phyloP scores from a whole-genome alignment of 768 basidiomycete genomes.

The Cyclocybe aegerita region DNA sequence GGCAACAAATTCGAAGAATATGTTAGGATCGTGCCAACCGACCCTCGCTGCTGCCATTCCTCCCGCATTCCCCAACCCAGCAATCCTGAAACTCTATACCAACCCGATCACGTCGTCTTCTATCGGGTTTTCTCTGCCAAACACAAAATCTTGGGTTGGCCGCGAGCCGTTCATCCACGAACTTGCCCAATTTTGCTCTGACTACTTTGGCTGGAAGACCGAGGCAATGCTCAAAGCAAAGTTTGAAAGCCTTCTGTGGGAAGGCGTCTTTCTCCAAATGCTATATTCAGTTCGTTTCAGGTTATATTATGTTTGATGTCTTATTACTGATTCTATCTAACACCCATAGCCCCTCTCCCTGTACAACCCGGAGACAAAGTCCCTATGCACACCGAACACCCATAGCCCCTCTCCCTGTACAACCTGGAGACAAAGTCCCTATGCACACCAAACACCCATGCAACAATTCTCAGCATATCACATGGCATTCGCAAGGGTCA shows the following conservation, averaged over 20 bases:
- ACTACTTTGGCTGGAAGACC: not conserved
- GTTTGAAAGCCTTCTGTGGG: not conserved
- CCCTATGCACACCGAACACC: too few species aligned
- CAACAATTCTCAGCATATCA: too few species aligned
- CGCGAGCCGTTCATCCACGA: not conserved
- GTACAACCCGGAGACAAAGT: too few species aligned
- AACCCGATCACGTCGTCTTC: constrained; percentile 3
- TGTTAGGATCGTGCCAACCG: not conserved
- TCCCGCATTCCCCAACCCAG: not conserved
- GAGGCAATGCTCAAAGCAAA: not conserved
- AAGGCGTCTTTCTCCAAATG: constrained; percentile 1
- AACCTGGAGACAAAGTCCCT: too few species aligned
- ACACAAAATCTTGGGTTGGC: not conserved
- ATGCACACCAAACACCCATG: too few species aligned
- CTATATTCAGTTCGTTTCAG: constrained; percentile 9
- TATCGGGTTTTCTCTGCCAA: not conserved
- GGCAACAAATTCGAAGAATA: not conserved
- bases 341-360: too few species aligned
- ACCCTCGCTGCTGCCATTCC: not conserved
- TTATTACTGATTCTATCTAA: too few species aligned
- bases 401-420: too few species aligned
- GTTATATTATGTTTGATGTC: too few species aligned
- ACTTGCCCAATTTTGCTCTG: not conserved
- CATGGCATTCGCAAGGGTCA: too few species aligned
- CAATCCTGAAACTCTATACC: constrained; percentile 3